Evolutionary conservation across 2,329 filamentous ascomycete species (phyloP), one percentile per base, ranked within the genome.

Genomic region (Neofusicoccum parvum): DNA sequence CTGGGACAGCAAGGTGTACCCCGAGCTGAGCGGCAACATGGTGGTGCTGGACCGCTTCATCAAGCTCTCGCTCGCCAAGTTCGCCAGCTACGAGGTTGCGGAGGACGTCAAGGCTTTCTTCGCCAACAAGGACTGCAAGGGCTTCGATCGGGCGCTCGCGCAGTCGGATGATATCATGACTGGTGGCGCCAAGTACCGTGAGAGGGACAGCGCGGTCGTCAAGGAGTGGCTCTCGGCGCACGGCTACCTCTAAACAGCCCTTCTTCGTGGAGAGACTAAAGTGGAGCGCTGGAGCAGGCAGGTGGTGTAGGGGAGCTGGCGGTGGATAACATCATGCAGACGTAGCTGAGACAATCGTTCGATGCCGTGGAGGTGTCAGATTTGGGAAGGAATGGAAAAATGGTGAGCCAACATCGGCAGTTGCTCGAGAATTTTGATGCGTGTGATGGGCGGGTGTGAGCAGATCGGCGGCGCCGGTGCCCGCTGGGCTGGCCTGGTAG

Each of bases 11-110:
- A 82, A 85, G 41, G 86, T 96, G 50, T 85, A 89, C 62, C 81
- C 87, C 67, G 90, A 90, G 77, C 84, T 98, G 64, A 88, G 86
- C 75, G 83, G 84, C 48, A 97, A 97, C 80, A 91, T 92, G 68
- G 90, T 97, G 36, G 87, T 97, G 3, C 83, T 97, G 15, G 94
- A 99, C 80, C 89, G 94, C 54, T 97, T 96, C 80, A 81, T 99
- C 71, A 89, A 91, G 71, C 83, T 91, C 70, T 88, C 88, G 50
- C 81, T 99, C 70, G 87, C 87, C 72, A 91, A 91, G 74, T 98
- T 96, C 76, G 87, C 91, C 3, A 89, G 92, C 71, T 80, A 83
- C 14, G 85, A 86, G 68, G 84, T 87, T 15, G 86, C 92, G 68
- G 83, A 88, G 69, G 92, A 97, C 63, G 95, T 99, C 72, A 84